Percentiles rank a stretch among this genome's conserved stretches.
Conservation (phyloP, 2,329 filamentous ascomycete genomes). For the Diaporthe vexans region DNA sequence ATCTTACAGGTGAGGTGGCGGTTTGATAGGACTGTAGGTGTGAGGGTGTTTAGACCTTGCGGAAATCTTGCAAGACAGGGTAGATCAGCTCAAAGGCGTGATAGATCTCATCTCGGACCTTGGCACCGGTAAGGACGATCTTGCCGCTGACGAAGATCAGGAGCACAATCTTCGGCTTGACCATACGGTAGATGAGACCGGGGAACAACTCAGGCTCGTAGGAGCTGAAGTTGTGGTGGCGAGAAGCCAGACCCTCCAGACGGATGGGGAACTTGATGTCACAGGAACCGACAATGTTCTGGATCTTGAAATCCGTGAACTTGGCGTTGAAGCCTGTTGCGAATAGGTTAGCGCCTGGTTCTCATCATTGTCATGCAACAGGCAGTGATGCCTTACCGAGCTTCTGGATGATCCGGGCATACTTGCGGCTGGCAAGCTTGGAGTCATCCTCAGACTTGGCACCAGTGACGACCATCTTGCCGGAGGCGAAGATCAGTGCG, state of each 20-base stretch:
- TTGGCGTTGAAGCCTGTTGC: slow-evolving; percentile 87
- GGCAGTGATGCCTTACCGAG: slow-evolving; percentile 64
- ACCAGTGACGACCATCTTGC: slow-evolving; percentile 99
- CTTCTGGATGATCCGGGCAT: slow-evolving; percentile 99
- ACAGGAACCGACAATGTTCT: slow-evolving; percentile 98
- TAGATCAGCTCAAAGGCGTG: slow-evolving; percentile 98
- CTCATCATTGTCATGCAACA: rapidly evolving
- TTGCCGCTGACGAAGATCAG: slow-evolving; percentile 98
- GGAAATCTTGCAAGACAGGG: slow-evolving; percentile 85
- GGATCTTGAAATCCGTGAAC: slow-evolving; percentile 99
- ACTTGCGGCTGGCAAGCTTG: slow-evolving; percentile 96
- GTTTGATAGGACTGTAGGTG: slow-evolving; percentile 15
- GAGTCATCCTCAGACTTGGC: slow-evolving; percentile 98
- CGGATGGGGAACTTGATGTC: slow-evolving; percentile 99
- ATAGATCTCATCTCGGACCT: slow-evolving; percentile 98
- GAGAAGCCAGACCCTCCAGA: slow-evolving; percentile 92
- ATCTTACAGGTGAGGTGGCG: slow-evolving; percentile 41
- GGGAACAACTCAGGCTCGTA: slow-evolving; percentile 99
- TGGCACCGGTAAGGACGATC: slow-evolving; percentile 97
- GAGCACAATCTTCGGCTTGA: slow-evolving; percentile 99
- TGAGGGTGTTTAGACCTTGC: slow-evolving; percentile 62
- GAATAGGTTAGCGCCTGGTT: not conserved
- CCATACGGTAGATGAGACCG: slow-evolving; percentile 99
- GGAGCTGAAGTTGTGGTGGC: slow-evolving; percentile 99
- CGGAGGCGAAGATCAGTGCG: slow-evolving; percentile 95